Evolutionary conservation across 257 asterid genomes (phyloP).

Genomic region (Primulina tabacum): DNA sequence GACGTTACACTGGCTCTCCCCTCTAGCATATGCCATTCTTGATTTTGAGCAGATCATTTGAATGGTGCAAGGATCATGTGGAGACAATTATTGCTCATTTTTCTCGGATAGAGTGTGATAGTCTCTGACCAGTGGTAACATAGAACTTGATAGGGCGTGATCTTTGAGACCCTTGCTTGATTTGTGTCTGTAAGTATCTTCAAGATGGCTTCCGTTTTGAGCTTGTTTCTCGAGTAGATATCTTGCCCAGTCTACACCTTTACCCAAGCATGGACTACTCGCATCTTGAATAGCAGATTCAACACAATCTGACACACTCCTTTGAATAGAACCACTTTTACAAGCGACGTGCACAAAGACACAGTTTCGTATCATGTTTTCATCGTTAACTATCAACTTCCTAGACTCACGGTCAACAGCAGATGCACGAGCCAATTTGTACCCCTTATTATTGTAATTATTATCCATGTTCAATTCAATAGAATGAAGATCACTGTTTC

Average conservation of each 20-base stretch:
- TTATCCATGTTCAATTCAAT: conserved; percentile 52
- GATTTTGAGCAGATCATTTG: conserved; percentile 48
- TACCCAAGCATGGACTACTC: conserved; percentile 28
- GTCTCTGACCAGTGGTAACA: conserved; percentile 38
- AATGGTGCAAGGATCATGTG: conserved; percentile 35
- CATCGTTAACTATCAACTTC: conserved; percentile 35
- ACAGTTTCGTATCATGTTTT: conserved; percentile 45
- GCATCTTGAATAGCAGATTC: conserved; percentile 45
- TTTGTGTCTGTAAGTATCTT: conserved; percentile 46
- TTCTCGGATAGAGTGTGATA: conserved; percentile 39
- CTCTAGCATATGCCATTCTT: conserved; percentile 45
- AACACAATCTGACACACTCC: conserved; percentile 65
- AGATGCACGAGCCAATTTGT: conserved; percentile 40
- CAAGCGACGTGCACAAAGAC: conserved; percentile 40
- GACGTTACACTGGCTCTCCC: conserved; percentile 42
- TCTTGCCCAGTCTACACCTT: conserved; percentile 36
- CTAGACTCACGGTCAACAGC: conserved; percentile 28
- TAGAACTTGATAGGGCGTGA: conserved; percentile 39
- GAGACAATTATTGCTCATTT: conserved; percentile 52
- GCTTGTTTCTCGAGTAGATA: conserved; percentile 44
- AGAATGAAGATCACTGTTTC: conserved; percentile 68
- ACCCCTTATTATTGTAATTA: conserved; percentile 25
- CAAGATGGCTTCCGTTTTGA: conserved; percentile 47
- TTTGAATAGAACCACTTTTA: conserved; percentile 44
- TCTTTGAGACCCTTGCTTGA: conserved; percentile 52